Evolutionary conservation across 2,329 filamentous ascomycete species (phyloP).

Genomic region (Rhytidhysteron rufulum): DNA sequence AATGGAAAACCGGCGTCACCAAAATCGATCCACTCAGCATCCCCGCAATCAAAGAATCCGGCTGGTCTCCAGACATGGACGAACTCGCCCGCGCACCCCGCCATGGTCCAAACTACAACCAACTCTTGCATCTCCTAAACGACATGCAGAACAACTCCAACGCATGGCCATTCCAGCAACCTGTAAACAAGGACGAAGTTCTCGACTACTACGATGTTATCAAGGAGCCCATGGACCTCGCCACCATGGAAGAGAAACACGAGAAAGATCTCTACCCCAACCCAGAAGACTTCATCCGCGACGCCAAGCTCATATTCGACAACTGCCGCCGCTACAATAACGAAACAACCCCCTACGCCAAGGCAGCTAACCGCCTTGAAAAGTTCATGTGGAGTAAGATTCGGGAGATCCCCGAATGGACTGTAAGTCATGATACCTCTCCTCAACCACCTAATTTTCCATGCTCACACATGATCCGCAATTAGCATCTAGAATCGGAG

Average conservation of each 20-base stretch:
- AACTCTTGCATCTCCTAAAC: conserved; percentile 86
- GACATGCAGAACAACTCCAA: conserved; percentile 91
- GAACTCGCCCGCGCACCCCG: conserved; percentile 90
- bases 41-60: conserved; percentile 80
- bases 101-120: conserved; percentile 93
- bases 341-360: conserved; percentile 90
- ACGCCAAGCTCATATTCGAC: conserved; percentile 84
- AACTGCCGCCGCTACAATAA: conserved; percentile 98
- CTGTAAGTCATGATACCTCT: conserved; percentile 28
- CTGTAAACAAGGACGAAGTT: conserved; percentile 93
- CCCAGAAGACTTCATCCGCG: conserved; percentile 87
- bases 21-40: conserved; percentile 83
- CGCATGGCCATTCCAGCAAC: conserved; percentile 91
- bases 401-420: conserved; percentile 88
- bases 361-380: conserved; percentile 87
- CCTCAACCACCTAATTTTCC: too few species aligned
- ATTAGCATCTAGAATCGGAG: too few species aligned
- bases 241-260: conserved; percentile 92
- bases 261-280: conserved; percentile 88
- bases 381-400: conserved; percentile 96
- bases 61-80: conserved; percentile 98
- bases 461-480: too few species aligned
- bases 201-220: conserved; percentile 99
- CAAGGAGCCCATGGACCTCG: conserved; percentile 94
- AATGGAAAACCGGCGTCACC: conserved; percentile 72